Conservation (phyloP, 306 rosid genomes). For the Prunus padus region DNA sequence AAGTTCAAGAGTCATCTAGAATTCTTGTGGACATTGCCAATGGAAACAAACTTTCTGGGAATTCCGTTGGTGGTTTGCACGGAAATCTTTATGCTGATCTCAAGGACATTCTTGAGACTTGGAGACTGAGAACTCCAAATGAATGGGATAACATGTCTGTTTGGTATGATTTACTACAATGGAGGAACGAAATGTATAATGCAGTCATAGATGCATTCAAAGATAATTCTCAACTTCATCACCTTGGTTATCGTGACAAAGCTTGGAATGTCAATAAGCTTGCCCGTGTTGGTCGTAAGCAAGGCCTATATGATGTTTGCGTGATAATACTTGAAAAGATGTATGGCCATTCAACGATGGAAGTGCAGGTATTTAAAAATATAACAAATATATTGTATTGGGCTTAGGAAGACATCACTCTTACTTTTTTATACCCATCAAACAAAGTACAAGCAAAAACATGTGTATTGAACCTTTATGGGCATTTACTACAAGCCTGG, state of each 20-base stretch:
- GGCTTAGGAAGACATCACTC: not conserved
- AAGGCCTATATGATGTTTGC: conserved; percentile 93
- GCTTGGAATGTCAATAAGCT: conserved; percentile 99
- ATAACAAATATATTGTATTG: not conserved
- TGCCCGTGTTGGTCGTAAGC: conserved; percentile 92
- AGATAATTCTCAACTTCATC: no score
- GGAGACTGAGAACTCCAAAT: conserved; percentile 98
- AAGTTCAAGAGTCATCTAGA: conserved; percentile 92
- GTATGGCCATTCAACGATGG: conserved; percentile 98
- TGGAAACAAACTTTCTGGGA: conserved; percentile 75
- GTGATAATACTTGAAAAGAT: conserved; percentile 86
- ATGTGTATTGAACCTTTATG: not conserved
- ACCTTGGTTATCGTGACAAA: conserved; percentile 98
- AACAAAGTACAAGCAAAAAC: not conserved
- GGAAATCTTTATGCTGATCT: conserved; percentile 96
- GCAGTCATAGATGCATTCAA: conserved; percentile 95
- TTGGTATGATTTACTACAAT: conserved; percentile 97
- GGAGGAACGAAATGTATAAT: conserved; percentile 99
- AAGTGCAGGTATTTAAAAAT: conserved; percentile 77
- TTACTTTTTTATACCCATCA: not conserved
- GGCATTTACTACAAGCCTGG: not conserved
- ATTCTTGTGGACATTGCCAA: conserved; percentile 81
- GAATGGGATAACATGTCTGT: conserved; percentile 98
- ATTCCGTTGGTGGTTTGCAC: conserved; percentile 72
- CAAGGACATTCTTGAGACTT: conserved; percentile 98